Conservation (phyloP, 768 basidiomycete species). For the Russula griseocarnosa region DNA sequence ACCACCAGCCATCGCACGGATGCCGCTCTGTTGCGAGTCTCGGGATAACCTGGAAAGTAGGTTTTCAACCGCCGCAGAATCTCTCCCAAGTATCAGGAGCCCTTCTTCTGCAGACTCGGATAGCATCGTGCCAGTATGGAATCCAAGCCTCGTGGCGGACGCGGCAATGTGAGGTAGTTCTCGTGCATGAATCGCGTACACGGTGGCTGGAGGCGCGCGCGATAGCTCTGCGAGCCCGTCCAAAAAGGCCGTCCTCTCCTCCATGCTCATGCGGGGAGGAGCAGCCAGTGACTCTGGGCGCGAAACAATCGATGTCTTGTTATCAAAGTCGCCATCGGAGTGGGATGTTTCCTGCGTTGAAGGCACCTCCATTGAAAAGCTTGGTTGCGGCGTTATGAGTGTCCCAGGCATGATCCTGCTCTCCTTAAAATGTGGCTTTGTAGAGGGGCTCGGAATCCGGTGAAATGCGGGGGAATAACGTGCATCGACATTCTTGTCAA, state of each 20-base stretch:
- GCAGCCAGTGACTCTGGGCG: neutral
- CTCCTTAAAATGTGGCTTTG: constrained; percentile 12
- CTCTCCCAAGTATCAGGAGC: constrained; percentile 26
- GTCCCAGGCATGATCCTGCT: constrained; percentile 29
- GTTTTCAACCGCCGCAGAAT: constrained; percentile 21
- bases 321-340: neutral
- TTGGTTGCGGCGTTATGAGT: constrained; percentile 17
- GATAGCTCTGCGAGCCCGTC: constrained; percentile 24
- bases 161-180: constrained; percentile 20
- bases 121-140: constrained; percentile 20
- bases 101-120: constrained; percentile 16
- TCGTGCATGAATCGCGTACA: constrained; percentile 21
- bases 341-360: constrained; percentile 2
- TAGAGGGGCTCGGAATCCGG: neutral
- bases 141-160: constrained; percentile 24
- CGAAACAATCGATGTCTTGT: constrained; percentile 3
- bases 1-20: constrained; percentile 24
- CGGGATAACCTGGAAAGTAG: constrained; percentile 15
- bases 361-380: constrained; percentile 14
- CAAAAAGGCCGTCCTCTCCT: constrained; percentile 25
- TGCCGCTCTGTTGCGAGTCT: constrained; percentile 12
- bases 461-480: neutral
- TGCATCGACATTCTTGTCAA: constrained; percentile 1
- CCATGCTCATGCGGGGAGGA: constrained; percentile 22
- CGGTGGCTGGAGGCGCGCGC: constrained; percentile 22